A percentile compares a stretch with the other conserved stretches of the same genome.
Conservation (phyloP, 305 asterid species). For the Andrographis paniculata region DNA sequence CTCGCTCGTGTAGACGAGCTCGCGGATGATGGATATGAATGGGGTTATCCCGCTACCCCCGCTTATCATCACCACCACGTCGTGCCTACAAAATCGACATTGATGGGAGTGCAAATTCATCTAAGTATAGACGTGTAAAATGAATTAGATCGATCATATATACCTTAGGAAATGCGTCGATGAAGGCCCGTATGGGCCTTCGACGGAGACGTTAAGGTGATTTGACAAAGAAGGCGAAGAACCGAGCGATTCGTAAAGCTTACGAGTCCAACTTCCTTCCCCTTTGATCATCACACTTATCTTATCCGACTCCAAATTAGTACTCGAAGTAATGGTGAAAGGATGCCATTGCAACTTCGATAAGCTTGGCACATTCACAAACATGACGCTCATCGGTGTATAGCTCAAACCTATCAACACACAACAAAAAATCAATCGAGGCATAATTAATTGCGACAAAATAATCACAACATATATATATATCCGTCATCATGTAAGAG, state of each 20-base stretch:
- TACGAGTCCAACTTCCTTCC: constrained; percentile 71
- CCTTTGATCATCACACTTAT: constrained; percentile 57
- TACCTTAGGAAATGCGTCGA: constrained; percentile 62
- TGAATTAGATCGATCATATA: background rate
- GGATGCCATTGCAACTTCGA: constrained; percentile 96
- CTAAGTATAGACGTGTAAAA: no score
- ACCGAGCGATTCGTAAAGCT: constrained; percentile 48
- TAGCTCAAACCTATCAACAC: constrained; percentile 40
- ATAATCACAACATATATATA: background rate
- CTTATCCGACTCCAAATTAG: constrained; percentile 58
- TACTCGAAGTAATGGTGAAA: constrained; percentile 60
- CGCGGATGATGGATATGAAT: constrained; percentile 62
- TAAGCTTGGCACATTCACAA: constrained; percentile 62
- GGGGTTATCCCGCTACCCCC: constrained; percentile 85
- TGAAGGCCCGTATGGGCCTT: constrained; percentile 89
- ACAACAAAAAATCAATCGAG: background rate
- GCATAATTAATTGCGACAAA: background rate
- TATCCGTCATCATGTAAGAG: no score
- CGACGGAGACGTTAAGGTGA: constrained; percentile 48
- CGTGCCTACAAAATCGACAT: constrained; percentile 40
- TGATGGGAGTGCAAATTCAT: no score
- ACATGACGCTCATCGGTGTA: constrained; percentile 69
- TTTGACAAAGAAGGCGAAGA: constrained; percentile 44
- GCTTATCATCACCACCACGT: constrained; percentile 50
- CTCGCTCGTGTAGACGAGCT: constrained; percentile 32